Conservation (phyloP, 495 filamentous ascomycete species). For the Parachaetomium inaequale region DNA sequence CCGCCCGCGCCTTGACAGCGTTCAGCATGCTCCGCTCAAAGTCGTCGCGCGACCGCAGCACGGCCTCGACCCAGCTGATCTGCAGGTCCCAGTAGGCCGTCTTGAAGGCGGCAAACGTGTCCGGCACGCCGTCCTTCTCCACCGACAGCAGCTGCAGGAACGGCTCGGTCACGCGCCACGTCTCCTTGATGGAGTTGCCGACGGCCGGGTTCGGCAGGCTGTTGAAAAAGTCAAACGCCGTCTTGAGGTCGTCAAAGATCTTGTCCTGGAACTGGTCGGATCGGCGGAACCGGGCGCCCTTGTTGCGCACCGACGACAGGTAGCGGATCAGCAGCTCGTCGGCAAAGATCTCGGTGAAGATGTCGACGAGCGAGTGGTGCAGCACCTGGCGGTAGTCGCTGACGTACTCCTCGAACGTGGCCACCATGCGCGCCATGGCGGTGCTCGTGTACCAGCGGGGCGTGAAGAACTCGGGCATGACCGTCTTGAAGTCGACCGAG, state of each 20-base stretch:
- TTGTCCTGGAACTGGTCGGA: conserved; percentile 80
- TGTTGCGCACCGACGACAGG: conserved; percentile 82
- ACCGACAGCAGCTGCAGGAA: conserved; percentile 70
- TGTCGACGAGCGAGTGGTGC: conserved; percentile 80
- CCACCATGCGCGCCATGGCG: conserved; percentile 82
- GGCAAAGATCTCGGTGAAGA: conserved; percentile 83
- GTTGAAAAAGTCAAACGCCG: conserved; percentile 75
- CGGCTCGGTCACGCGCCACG: conserved; percentile 84
- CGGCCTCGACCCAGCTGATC: conserved; percentile 93
- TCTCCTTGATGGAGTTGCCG: conserved; percentile 66
- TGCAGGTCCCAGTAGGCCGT: conserved; percentile 88
- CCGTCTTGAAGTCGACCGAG: conserved; percentile 73
- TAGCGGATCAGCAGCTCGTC: conserved; percentile 86
- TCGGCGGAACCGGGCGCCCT: conserved; percentile 82
- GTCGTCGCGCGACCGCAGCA: conserved; percentile 81
- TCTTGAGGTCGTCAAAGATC: conserved; percentile 83
- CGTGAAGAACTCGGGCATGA: conserved; percentile 88
- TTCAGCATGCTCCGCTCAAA: conserved; percentile 89
- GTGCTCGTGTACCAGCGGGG: conserved; percentile 77
- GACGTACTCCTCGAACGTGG: conserved; percentile 92
- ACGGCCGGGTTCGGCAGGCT: conserved; percentile 48
- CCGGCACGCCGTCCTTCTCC: conserved; percentile 69
- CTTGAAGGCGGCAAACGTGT: conserved; percentile 81
- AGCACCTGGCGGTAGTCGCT: conserved; percentile 75
- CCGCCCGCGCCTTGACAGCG: conserved; percentile 77